These are phyloP conservation scores for Fusarium tjaetaba DNA, from an alignment of 2,329 filamentous ascomycete genomes.

Conservation along the genomic window DNA sequence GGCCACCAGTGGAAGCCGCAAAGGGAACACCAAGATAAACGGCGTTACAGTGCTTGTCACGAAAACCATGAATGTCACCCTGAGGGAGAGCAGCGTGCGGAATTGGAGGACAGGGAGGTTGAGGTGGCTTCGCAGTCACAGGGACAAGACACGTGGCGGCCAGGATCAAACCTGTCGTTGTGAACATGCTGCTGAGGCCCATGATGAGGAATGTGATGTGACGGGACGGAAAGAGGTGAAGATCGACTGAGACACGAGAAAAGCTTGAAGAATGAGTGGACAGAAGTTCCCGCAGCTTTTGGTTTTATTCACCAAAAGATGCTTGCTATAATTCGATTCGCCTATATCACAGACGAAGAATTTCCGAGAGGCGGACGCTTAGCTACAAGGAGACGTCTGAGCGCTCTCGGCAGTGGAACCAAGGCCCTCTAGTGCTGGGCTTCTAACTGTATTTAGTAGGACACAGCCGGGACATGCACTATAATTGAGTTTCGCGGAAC, in stretches of 20 bases:
- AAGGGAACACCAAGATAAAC: conserved; percentile 54
- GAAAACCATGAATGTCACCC: conserved; percentile 49
- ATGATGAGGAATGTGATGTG: conserved; percentile 17
- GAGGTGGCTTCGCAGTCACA: not conserved
- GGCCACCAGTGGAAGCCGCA: conserved; percentile 52
- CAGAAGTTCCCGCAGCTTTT: not conserved
- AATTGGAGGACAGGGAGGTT: not conserved
- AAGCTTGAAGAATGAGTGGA: not conserved
- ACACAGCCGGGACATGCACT: not conserved
- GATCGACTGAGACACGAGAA: conserved; percentile 18
- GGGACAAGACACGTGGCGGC: conserved; percentile 24
- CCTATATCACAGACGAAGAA: conserved; percentile 5
- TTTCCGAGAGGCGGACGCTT: conserved; percentile 12
- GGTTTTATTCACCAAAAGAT: not conserved
- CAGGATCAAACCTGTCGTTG: conserved; percentile 24
- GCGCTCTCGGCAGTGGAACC: conserved; percentile 8
- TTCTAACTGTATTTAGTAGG: not conserved
- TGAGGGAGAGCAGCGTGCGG: conserved; percentile 40
- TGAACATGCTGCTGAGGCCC: conserved; percentile 26
- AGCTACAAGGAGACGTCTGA: not conserved
- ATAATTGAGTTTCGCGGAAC: not conserved
- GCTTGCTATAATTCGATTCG: not conserved
- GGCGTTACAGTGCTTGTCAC: conserved; percentile 46
- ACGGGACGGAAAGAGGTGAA: conserved; percentile 15
- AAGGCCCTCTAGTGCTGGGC: not conserved